Evolutionary conservation across 805 yeast species (phyloP).

Genomic region (Wickerhamomyces sydowiorum): DNA sequence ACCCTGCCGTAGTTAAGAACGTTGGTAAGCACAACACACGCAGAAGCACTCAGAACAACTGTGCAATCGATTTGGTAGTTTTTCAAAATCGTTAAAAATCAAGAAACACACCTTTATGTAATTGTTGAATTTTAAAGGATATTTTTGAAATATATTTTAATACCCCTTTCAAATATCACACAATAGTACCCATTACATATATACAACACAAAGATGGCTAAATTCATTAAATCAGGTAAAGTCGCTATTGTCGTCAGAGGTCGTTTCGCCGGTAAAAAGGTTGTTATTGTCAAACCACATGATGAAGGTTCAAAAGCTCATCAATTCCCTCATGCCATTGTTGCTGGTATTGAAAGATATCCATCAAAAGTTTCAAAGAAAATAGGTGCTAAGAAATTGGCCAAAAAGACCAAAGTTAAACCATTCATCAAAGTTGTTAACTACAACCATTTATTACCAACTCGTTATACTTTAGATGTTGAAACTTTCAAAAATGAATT

Average conservation of each 20-base stretch:
- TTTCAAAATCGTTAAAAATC: background rate
- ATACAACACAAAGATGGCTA: slow-evolving; percentile 63
- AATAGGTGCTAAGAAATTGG: slow-evolving; percentile 92
- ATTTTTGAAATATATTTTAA: background rate
- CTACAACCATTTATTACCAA: slow-evolving; percentile 99
- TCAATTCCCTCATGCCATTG: slow-evolving; percentile 98
- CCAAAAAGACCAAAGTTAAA: slow-evolving; percentile 96
- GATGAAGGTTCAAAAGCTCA: slow-evolving; percentile 98
- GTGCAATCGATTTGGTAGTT: background rate
- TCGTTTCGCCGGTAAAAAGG: slow-evolving; percentile 99
- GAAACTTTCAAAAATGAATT: slow-evolving; percentile 89
- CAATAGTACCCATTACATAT: slow-evolving; percentile 1
- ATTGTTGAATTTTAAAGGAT: background rate
- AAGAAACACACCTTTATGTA: no score
- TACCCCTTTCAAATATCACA: slow-evolving; percentile 4
- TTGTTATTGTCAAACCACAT: slow-evolving; percentile 94
- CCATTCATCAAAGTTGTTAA: slow-evolving; percentile 97
- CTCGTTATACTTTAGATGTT: slow-evolving; percentile 96
- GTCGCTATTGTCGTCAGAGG: slow-evolving; percentile 76
- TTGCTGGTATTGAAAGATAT: slow-evolving; percentile 98
- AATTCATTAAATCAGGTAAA: slow-evolving; percentile 95
- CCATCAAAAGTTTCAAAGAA: slow-evolving; percentile 95
- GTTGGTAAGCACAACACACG: background rate
- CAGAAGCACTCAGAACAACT: no score
- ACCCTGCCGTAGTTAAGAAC: background rate